phyloP scores from a whole-genome alignment of 768 basidiomycete species.

The Collybia mongolica region DNA sequence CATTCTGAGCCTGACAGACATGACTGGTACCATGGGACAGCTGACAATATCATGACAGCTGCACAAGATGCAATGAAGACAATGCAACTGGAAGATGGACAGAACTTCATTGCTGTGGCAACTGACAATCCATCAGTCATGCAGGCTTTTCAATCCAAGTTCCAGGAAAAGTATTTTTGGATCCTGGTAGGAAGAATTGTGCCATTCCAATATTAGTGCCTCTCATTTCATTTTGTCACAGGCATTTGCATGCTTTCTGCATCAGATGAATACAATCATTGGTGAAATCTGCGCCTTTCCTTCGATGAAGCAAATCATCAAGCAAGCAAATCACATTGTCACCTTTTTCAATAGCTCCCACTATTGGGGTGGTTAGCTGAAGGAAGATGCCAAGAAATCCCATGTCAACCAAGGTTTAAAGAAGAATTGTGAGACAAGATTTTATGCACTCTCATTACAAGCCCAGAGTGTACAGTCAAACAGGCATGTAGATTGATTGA shows the following conservation, averaged over 20 bases:
- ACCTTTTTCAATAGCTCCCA: constrained; percentile 24
- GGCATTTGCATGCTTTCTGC: constrained; percentile 9
- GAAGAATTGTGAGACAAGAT: constrained; percentile 15
- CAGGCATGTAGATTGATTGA: too few species aligned
- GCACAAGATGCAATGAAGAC: not conserved
- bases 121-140: constrained; percentile 32
- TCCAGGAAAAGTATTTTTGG: constrained; percentile 20
- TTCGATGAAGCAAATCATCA: not conserved
- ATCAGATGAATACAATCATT: constrained; percentile 17
- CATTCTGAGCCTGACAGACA: constrained; percentile 21
- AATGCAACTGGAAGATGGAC: not conserved
- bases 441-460: constrained; percentile 18
- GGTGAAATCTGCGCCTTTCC: not conserved
- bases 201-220: not conserved
- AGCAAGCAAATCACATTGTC: constrained; percentile 8
- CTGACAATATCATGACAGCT: constrained; percentile 12
- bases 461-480: constrained; percentile 10
- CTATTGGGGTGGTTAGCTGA: constrained; percentile 24
- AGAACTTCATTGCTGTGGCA: not conserved
- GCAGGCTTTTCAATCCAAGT: constrained; percentile 18
- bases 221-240: not conserved
- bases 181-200: constrained; percentile 15
- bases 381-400: constrained; percentile 7
- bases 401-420: constrained; percentile 12
- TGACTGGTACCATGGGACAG: constrained; percentile 20